Conservation (phyloP, 2,329 filamentous ascomycete species). For the Phialophora macrospora region DNA sequence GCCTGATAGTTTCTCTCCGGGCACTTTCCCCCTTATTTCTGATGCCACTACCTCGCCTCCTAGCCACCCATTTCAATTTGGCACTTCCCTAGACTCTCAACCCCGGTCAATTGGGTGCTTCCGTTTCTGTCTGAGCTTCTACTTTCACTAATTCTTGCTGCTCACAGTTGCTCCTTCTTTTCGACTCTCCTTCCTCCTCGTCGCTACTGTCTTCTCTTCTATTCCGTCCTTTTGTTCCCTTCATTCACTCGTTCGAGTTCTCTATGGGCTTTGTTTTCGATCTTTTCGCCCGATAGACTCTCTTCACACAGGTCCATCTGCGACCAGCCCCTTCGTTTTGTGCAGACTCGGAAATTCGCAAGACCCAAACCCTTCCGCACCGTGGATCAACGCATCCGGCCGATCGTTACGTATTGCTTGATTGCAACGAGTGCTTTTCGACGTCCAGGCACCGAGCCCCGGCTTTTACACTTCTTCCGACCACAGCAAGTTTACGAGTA, state of each 20-base stretch:
- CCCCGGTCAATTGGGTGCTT: constrained; percentile 13
- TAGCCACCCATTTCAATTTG: constrained; percentile 32
- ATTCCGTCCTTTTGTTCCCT: constrained; percentile 37
- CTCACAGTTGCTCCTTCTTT: constrained; percentile 26
- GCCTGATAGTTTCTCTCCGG: constrained; percentile 13
- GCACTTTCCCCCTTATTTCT: constrained; percentile 38
- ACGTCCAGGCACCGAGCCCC: constrained; percentile 2
- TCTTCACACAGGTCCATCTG: constrained; percentile 42
- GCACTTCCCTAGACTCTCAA: constrained; percentile 13
- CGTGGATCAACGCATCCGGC: constrained; percentile 8
- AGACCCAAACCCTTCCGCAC: constrained; percentile 5
- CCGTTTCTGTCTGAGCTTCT: constrained; percentile 16
- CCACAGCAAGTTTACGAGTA: constrained; percentile 3
- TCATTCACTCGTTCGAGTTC: constrained; percentile 33
- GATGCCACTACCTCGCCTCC: constrained; percentile 35
- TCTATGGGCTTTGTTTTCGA: constrained; percentile 35
- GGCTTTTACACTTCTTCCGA: background rate
- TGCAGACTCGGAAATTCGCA: constrained; percentile 17
- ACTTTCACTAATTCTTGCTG: constrained; percentile 31
- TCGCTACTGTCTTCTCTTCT: constrained; percentile 38
- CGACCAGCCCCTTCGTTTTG: constrained; percentile 35
- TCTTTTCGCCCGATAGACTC: constrained; percentile 34
- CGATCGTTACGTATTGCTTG: constrained; percentile 10
- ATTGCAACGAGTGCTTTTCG: constrained; percentile 11
- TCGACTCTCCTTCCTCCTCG: constrained; percentile 27